Evolutionary conservation across 2,329 filamentous ascomycete genomes (phyloP).

Genomic region (Curvularia spicifera): DNA sequence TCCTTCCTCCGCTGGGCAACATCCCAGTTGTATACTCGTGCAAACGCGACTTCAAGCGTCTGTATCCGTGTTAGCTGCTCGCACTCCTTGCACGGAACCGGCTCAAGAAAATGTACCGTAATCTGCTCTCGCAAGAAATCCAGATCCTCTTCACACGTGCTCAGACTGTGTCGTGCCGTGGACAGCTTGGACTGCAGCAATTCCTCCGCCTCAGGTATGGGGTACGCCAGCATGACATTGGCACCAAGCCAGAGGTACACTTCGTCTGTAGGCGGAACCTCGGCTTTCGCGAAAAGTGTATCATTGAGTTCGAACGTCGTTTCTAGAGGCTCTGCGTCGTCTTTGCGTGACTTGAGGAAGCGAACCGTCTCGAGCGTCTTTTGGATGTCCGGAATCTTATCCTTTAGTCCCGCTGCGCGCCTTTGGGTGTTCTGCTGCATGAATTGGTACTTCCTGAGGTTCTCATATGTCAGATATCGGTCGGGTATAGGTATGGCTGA

Average conservation of each 20-base stretch:
- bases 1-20: constrained; percentile 95
- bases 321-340: constrained; percentile 74
- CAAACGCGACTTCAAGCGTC: constrained; percentile 96
- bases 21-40: constrained; percentile 99
- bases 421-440: constrained; percentile 96
- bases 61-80: constrained; percentile 49
- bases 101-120: constrained; percentile 64
- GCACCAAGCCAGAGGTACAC: constrained; percentile 98
- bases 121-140: constrained; percentile 97
- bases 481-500: neutral
- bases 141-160: constrained; percentile 94
- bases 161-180: constrained; percentile 78
- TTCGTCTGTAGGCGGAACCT: constrained; percentile 81
- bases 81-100: neutral
- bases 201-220: constrained; percentile 82
- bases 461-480: constrained; percentile 16
- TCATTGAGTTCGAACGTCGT: constrained; percentile 97
- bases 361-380: constrained; percentile 92
- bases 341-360: constrained; percentile 80
- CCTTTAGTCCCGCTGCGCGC: constrained; percentile 78
- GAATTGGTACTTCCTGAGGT: constrained; percentile 93
- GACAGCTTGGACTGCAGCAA: constrained; percentile 78
- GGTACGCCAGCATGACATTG: constrained; percentile 97
- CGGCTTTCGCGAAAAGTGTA: constrained; percentile 88
- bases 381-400: constrained; percentile 96